Base-by-base conservation (phyloP, 2,329 filamentous ascomycete species). In the Conoideocrella luteorostrata region DNA sequence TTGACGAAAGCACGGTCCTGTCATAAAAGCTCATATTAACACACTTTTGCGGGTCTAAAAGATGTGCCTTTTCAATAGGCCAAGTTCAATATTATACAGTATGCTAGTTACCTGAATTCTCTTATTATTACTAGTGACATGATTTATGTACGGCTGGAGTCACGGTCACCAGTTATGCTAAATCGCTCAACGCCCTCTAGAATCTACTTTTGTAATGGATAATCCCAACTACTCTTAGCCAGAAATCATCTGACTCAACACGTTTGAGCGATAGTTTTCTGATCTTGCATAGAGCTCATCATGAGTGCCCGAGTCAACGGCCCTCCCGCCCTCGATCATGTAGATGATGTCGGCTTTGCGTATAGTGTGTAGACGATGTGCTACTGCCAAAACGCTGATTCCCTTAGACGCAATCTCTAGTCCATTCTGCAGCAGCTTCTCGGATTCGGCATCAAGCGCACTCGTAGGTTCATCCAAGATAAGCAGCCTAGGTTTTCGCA, bases 401-500 rank as follows among this genome's bases (percentile, higher is more conserved):
- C 45, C 64, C 37, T 59, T 62, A 0, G 63, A 62, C 0, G 67
- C 69, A 5, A 28, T 68, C 58, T 80, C 72, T 28, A 84, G 65
- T 0, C 74, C 78, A 4, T 78, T 67, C 34, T 81, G 71, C 12
- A 88, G 70, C 3, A 77, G 55, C 13, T 64, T 66, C 11, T 82
- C 41, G 7, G 17, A 22, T 18, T 37, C 41, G 18, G 73, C 71
- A 53, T 88, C 84, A 2, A 89, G 66, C 5, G 79, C 81, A 23
- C 75, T 88, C 84, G 34, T 43, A 2, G 33, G 18, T 20, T 43
- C 41, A 26, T 43, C 41, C 0, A 88, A 66, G 22, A 88, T 71
- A 11, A 88, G 60, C 2, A 88, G 66, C 39, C 77, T 70, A 0
- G 84, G 84, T 17, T 74, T 68, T 0, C 84, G 71, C 2, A 84